Conservation (phyloP, 2,329 filamentous ascomycete genomes). For the Talaromyces sp. region DNA sequence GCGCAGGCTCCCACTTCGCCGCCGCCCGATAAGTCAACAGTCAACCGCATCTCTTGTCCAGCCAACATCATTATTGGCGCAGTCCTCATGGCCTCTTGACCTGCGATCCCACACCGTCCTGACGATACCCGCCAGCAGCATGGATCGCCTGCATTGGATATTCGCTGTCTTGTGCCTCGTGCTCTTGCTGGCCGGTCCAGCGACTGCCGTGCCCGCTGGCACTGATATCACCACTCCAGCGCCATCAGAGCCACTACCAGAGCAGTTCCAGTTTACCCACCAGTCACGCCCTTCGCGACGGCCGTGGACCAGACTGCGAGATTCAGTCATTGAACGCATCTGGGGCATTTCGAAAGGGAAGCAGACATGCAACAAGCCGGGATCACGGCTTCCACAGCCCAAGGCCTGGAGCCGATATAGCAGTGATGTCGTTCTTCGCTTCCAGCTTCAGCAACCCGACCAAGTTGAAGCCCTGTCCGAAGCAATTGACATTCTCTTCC, state of each 20-base stretch:
- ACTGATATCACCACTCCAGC: conserved; percentile 24
- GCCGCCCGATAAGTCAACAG: background rate
- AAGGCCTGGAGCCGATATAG: conserved; percentile 54
- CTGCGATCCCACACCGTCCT: background rate
- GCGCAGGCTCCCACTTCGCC: background rate
- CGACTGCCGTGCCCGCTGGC: conserved; percentile 29
- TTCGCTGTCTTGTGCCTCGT: conserved; percentile 16
- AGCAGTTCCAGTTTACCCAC: conserved; percentile 21
- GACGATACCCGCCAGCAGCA: conserved; percentile 5
- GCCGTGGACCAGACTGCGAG: conserved; percentile 34
- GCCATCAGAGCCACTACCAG: conserved; percentile 23
- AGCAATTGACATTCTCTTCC: conserved; percentile 66
- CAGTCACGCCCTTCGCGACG: conserved; percentile 24
- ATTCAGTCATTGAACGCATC: conserved; percentile 38
- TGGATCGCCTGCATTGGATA: conserved; percentile 15
- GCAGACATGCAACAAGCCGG: conserved; percentile 15
- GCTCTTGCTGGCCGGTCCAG: conserved; percentile 12
- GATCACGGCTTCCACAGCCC: conserved; percentile 22
- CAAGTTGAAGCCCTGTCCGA: conserved; percentile 68
- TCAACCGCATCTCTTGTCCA: background rate
- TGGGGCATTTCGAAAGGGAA: conserved; percentile 33
- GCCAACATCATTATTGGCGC: background rate
- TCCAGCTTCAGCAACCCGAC: conserved; percentile 64
- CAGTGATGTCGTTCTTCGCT: conserved; percentile 81
- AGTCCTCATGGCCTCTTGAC: background rate